Conservation (phyloP, 148 eudicot species). For the Pouteria glomerata region DNA sequence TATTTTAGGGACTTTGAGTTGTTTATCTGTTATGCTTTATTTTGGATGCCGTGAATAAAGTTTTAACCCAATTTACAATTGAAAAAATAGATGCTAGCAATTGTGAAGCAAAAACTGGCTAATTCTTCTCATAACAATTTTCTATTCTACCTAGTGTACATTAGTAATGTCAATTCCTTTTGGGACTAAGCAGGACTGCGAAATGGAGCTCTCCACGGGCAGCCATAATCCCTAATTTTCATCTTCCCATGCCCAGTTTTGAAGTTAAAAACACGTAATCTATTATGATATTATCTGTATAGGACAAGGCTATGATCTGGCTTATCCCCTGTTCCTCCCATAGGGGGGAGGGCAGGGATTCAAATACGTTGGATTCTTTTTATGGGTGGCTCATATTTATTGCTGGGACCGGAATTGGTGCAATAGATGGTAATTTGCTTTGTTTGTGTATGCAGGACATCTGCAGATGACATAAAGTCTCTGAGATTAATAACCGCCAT, state of each 20-base stretch:
- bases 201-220: conserved; percentile 52
- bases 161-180: no score
- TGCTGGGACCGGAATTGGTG: not conserved
- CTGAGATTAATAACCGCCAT: conserved; percentile 73
- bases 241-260: conserved; percentile 83
- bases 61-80: no score
- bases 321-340: not conserved
- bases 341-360: not conserved
- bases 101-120: not conserved
- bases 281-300: not conserved
- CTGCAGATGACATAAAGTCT: conserved; percentile 69
- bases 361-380: not conserved
- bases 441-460: conserved; percentile 50
- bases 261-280: conserved; percentile 57
- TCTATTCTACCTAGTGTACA: no score
- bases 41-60: not conserved
- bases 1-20: no score
- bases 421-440: not conserved
- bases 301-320: not conserved
- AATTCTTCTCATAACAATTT: no score
- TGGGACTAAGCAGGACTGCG: conserved; percentile 24
- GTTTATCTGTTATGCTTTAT: not conserved
- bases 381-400: not conserved
- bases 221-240: conserved; percentile 53
- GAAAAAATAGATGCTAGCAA: not conserved